These are phyloP conservation scores for Eimeria sp. DNA, from an alignment of 169 alveolate species.

Conservation along the genomic window DNA sequence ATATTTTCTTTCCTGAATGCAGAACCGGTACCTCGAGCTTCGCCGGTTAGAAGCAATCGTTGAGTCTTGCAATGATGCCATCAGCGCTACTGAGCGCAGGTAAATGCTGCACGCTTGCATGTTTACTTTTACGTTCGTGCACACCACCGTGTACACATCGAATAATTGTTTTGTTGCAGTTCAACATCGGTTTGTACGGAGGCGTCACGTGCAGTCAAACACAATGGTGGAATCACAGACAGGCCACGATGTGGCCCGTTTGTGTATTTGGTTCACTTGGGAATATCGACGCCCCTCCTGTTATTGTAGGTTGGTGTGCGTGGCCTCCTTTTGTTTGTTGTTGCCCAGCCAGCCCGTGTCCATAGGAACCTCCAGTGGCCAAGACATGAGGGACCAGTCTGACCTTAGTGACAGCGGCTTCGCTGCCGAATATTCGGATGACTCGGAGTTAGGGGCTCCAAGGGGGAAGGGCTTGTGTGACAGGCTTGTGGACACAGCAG, in stretches of 20 bases:
- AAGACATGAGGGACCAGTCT: constrained; percentile 11
- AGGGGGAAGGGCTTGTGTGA: neutral
- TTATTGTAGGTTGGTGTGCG: neutral
- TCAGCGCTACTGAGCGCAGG: constrained; percentile 50
- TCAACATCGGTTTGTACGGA: neutral
- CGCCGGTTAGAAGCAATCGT: constrained; percentile 59
- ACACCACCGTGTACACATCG: neutral
- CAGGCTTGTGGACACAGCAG: constrained; percentile 9
- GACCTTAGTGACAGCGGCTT: neutral
- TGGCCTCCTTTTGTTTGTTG: neutral
- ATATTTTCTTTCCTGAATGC: neutral
- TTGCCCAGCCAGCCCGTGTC: constrained; percentile 27
- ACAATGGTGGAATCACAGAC: neutral
- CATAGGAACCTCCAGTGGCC: constrained; percentile 12
- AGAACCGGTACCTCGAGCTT: constrained; percentile 62
- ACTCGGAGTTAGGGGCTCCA: neutral
- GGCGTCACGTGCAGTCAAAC: neutral
- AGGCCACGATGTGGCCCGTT: neutral
- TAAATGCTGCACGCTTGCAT: neutral
- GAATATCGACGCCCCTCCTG: neutral
- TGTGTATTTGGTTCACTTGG: neutral
- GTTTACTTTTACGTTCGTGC: neutral
- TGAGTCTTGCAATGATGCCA: constrained; percentile 36
- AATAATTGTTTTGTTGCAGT: neutral
- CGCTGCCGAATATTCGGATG: constrained; percentile 24